Percentiles rank a stretch among this genome's conserved stretches.
These are phyloP conservation scores for Nannochloris sp. DNA, from an alignment of 139 green algal genomes.

Conservation along the genomic window DNA sequence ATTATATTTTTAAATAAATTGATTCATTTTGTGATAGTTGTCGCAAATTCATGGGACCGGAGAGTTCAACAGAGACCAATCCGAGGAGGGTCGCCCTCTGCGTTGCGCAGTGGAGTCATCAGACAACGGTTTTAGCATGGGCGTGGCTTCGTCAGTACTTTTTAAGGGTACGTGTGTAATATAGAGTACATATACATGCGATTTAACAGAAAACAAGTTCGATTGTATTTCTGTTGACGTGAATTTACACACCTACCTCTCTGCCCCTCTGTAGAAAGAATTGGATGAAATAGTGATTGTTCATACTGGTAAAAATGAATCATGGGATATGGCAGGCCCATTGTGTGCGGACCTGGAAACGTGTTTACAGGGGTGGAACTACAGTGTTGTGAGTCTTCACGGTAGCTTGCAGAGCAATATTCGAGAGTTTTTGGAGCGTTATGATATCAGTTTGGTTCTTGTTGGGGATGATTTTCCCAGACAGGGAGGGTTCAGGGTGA, in stretches of 20 bases:
- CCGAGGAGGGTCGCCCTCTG: constrained; percentile 15
- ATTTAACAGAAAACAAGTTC: too few species aligned
- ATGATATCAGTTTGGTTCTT: constrained; percentile 10
- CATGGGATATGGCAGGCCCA: constrained; percentile 24
- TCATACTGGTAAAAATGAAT: constrained; percentile 25
- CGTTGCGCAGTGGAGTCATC: constrained; percentile 12
- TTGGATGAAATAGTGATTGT: constrained; percentile 35
- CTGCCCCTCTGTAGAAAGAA: constrained; percentile 7
- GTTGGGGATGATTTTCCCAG: constrained; percentile 12
- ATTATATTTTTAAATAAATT: too few species aligned
- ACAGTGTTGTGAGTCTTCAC: constrained; percentile 26
- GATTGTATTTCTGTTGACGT: too few species aligned
- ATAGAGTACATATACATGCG: background rate
- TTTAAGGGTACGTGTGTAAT: constrained; percentile 18
- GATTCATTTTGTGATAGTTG: too few species aligned
- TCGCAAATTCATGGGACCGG: too few species aligned
- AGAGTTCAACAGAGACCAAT: too few species aligned
- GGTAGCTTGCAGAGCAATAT: constrained; percentile 22
- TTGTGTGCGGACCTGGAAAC: constrained; percentile 22
- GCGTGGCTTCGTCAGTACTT: constrained; percentile 42
- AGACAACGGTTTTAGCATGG: constrained; percentile 33
- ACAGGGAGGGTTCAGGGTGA: constrained; percentile 6
- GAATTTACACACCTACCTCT: too few species aligned
- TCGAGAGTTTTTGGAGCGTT: constrained; percentile 1
- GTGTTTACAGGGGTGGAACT: constrained; percentile 8